Percentiles rank a stretch among this genome's conserved stretches.
Evolutionary conservation across 2,329 filamentous ascomycete genomes (phyloP).

Genomic region (Amauroascus verrucosus): DNA sequence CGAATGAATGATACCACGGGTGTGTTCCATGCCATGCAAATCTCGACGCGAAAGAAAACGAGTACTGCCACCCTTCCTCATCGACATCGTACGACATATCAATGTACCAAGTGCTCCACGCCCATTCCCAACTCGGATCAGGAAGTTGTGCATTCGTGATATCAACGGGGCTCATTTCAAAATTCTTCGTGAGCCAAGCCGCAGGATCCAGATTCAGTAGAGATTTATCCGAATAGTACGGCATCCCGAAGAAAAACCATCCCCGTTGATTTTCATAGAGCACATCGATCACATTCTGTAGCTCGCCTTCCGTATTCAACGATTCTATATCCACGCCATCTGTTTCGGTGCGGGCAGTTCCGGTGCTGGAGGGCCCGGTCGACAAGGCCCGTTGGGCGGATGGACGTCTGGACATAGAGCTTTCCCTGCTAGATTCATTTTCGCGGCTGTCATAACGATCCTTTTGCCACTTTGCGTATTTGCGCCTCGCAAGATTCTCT

Average conservation of each 20-base stretch:
- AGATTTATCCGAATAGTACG: constrained; percentile 79
- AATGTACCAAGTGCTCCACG: constrained; percentile 60
- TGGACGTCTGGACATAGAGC: constrained; percentile 4
- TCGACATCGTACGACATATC: constrained; percentile 75
- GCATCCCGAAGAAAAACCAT: constrained; percentile 75
- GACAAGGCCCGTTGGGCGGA: not conserved
- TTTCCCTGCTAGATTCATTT: constrained; percentile 7
- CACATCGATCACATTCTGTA: constrained; percentile 58
- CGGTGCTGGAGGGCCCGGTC: not conserved
- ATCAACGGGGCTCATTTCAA: constrained; percentile 51
- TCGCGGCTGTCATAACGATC: constrained; percentile 39
- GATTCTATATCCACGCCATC: constrained; percentile 3
- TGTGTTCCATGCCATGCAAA: constrained; percentile 81
- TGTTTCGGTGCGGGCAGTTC: not conserved
- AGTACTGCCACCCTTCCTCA: constrained; percentile 93
- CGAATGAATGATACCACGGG: constrained; percentile 90
- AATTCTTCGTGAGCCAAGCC: constrained; percentile 66
- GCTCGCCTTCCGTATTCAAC: constrained; percentile 18
- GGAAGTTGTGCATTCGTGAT: constrained; percentile 85
- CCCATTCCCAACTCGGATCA: constrained; percentile 93
- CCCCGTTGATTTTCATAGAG: constrained; percentile 95
- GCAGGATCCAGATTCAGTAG: constrained; percentile 76
- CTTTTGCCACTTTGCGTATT: constrained; percentile 45
- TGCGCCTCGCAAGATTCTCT: constrained; percentile 32
- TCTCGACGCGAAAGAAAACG: constrained; percentile 65